Percentiles rank a stretch among this genome's conserved stretches.
These are phyloP conservation scores for Coniosporium tulheliwenetii DNA, from an alignment of 2,329 filamentous ascomycete species.

Conservation along the genomic window DNA sequence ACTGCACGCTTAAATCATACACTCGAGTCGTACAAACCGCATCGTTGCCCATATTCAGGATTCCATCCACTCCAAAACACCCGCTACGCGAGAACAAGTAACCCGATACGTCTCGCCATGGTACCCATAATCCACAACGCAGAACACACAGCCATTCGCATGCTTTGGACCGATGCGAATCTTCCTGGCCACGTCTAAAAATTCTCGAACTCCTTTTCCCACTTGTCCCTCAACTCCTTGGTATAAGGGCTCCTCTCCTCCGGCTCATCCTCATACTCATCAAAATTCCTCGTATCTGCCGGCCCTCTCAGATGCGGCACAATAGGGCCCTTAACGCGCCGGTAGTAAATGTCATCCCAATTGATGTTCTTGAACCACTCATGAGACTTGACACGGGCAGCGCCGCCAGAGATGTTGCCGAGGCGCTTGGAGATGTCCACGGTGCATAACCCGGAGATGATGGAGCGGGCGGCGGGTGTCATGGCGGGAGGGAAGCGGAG, in stretches of 20 bases:
- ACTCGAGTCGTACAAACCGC: no score
- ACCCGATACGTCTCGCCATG: no score
- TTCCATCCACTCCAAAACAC: no score
- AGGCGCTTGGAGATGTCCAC: constrained; percentile 64
- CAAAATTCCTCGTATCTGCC: constrained; percentile 68
- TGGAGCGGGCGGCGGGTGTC: constrained; percentile 53
- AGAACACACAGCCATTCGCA: no score
- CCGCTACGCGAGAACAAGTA: no score
- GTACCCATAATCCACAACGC: no score
- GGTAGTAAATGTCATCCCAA: constrained; percentile 57
- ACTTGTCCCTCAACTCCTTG: constrained; percentile 50
- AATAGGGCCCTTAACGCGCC: constrained; percentile 53
- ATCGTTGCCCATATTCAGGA: no score
- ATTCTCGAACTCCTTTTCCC: constrained; percentile 55
- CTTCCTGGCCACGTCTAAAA: constrained; percentile 32
- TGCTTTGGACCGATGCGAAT: no score
- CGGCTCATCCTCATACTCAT: constrained; percentile 66
- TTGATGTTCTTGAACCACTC: constrained; percentile 59
- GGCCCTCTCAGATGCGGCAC: constrained; percentile 57
- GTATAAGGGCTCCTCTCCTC: constrained; percentile 50
- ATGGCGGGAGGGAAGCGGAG: constrained; percentile 57
- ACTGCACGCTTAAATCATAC: no score
- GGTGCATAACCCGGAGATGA: constrained; percentile 63
- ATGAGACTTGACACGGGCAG: constrained; percentile 55
- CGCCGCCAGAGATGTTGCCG: constrained; percentile 64